phyloP scores from a whole-genome alignment of 2,329 filamentous ascomycete genomes.

The Cytospora schulzeri region DNA sequence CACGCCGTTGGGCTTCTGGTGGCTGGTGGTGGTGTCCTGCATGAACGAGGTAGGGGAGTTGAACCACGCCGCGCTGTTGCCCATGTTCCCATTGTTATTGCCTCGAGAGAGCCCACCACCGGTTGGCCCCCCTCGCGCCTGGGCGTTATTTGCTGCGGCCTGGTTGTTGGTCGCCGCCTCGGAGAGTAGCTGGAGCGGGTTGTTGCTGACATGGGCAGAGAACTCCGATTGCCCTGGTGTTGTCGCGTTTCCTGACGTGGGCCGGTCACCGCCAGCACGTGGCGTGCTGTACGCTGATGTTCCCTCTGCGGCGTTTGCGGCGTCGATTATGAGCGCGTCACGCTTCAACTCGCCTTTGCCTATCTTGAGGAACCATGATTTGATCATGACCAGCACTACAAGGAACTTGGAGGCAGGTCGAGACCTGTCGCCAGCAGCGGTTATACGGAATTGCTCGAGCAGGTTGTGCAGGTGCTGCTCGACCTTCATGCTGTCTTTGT shows the following conservation, averaged over 20 bases:
- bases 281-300: constrained; percentile 18
- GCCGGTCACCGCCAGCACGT: constrained; percentile 10
- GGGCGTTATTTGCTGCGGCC: constrained; percentile 28
- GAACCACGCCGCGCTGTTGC: constrained; percentile 11
- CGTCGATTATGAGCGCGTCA: constrained; percentile 6
- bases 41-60: neutral
- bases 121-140: constrained; percentile 4
- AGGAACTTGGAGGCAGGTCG: constrained; percentile 71
- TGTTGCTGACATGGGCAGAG: constrained; percentile 44
- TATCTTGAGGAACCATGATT: constrained; percentile 65
- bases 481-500: constrained; percentile 66
- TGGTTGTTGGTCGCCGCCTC: constrained; percentile 56
- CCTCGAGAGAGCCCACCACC: neutral
- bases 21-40: neutral
- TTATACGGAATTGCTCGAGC: constrained; percentile 66
- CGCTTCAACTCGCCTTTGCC: constrained; percentile 25
- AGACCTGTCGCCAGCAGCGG: constrained; percentile 64
- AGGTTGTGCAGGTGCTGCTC: constrained; percentile 69
- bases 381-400: constrained; percentile 69
- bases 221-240: constrained; percentile 33
- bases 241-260: constrained; percentile 30
- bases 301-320: constrained; percentile 17
- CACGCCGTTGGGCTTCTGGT: constrained; percentile 14
- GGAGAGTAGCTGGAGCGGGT: constrained; percentile 58
- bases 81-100: constrained; percentile 18